Evolutionary conservation across 2,329 filamentous ascomycete species (phyloP).

Genomic region (Colletotrichum truncatum): DNA sequence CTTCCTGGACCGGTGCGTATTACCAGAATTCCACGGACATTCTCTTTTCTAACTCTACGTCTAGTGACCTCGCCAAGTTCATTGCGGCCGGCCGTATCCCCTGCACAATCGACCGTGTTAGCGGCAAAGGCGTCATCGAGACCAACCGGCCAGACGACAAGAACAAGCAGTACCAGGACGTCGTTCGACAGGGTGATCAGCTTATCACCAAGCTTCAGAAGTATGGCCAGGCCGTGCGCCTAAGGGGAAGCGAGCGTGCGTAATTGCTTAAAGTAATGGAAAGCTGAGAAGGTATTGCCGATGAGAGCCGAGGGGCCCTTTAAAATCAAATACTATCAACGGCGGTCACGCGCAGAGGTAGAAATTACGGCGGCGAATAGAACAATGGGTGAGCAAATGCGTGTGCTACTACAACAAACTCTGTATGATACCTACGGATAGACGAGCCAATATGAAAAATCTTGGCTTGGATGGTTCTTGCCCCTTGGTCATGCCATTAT

Average conservation of each 20-base stretch:
- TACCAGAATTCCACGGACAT: background rate
- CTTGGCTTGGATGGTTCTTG: conserved; percentile 8
- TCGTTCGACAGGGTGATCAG: conserved; percentile 96
- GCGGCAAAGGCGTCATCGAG: conserved; percentile 96
- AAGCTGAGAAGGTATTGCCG: background rate
- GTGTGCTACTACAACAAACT: conserved; percentile 37
- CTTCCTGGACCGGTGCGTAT: conserved; percentile 87
- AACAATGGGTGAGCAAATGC: conserved; percentile 26
- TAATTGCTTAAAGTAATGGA: conserved; percentile 47
- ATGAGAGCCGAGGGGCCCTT: background rate
- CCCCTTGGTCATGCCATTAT: background rate
- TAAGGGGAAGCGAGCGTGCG: conserved; percentile 93
- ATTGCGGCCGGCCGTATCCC: conserved; percentile 94
- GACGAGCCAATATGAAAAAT: conserved; percentile 34
- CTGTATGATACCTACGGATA: conserved; percentile 44
- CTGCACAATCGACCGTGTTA: conserved; percentile 97
- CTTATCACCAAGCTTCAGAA: conserved; percentile 99
- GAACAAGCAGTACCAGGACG: conserved; percentile 99
- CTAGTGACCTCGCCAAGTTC: conserved; percentile 92
- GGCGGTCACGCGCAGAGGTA: conserved; percentile 8
- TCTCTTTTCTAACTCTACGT: background rate
- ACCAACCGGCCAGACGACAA: conserved; percentile 98
- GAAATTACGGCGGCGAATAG: conserved; percentile 18
- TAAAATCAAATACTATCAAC: background rate
- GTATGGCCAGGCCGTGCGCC: conserved; percentile 94